Conservation (phyloP, 139 green algal species). For the Chlorella sp. region DNA sequence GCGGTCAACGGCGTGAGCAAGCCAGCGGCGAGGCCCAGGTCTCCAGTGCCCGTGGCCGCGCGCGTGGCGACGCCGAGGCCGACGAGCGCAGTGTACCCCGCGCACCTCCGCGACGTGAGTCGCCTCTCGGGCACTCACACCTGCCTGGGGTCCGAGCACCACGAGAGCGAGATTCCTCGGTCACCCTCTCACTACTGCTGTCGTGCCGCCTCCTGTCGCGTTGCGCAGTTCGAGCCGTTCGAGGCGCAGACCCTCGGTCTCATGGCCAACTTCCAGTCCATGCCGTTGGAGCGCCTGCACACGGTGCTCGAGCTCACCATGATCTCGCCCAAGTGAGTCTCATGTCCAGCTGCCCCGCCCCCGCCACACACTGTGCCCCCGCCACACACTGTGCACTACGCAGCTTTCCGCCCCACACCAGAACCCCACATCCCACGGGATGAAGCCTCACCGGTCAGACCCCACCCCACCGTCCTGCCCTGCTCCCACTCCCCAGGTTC, state of each 20-base stretch:
- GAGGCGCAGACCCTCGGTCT: not conserved
- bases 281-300: not conserved
- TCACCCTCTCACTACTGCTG: not conserved
- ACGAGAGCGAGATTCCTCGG: not conserved
- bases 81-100: not conserved
- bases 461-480: not conserved
- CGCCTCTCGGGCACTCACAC: not conserved
- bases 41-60: not conserved
- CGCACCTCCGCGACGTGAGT: not conserved
- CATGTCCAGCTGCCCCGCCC: not conserved
- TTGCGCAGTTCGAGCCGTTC: not conserved
- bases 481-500: too few relatives aligned
- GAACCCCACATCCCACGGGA: not conserved
- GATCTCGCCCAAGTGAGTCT: conserved; percentile 3
- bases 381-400: not conserved
- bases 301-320: not conserved
- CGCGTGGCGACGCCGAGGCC: not conserved
- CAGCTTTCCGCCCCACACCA: not conserved
- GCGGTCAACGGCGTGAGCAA: too few relatives aligned
- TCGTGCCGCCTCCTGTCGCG: not conserved
- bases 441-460: not conserved
- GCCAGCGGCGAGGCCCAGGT: not conserved
- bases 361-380: not conserved
- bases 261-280: conserved; percentile 1
- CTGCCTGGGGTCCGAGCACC: not conserved